These are phyloP conservation scores for Stylonectria norvegica DNA, from an alignment of 2,329 filamentous ascomycete genomes.

Conservation along the genomic window DNA sequence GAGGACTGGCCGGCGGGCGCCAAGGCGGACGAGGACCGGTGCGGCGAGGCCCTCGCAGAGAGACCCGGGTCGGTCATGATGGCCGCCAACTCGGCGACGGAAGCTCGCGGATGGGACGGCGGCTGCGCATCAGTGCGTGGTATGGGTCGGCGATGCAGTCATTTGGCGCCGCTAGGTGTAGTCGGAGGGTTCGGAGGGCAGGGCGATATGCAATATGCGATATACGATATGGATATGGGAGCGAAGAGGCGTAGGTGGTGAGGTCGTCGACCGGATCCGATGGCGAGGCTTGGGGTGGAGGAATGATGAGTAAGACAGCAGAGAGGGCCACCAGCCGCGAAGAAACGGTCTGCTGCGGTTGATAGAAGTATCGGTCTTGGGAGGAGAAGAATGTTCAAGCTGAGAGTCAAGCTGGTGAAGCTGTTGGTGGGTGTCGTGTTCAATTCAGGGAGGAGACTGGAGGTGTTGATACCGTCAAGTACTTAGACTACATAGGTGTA, in stretches of 20 bases:
- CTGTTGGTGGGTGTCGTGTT: too few relatives aligned
- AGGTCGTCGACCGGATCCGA: neutral
- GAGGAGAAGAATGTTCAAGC: too few relatives aligned
- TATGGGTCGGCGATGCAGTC: slow-evolving; percentile 14
- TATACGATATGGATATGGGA: neutral
- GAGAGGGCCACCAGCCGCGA: too few relatives aligned
- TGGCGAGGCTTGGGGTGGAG: neutral
- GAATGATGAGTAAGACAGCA: slow-evolving; percentile 16
- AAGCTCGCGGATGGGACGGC: slow-evolving; percentile 26
- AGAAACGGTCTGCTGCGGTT: too few relatives aligned
- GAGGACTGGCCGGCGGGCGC: slow-evolving; percentile 41
- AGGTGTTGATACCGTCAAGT: too few relatives aligned
- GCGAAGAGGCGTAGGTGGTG: neutral
- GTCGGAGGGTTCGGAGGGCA: neutral
- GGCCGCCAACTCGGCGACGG: slow-evolving; percentile 32
- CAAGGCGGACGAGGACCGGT: slow-evolving; percentile 46
- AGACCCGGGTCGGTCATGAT: slow-evolving; percentile 36
- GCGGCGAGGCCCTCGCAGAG: slow-evolving; percentile 31
- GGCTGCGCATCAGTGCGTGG: slow-evolving; percentile 34
- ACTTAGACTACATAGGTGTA: too few relatives aligned
- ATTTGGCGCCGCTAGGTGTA: too few relatives aligned
- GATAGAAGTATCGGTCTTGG: too few relatives aligned
- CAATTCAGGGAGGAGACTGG: too few relatives aligned
- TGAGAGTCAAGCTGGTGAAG: too few relatives aligned
- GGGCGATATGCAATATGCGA: neutral